These are phyloP conservation scores for Mesembryanthemum crystallinum DNA, from an alignment of 148 eudicot genomes.

Conservation along the genomic window DNA sequence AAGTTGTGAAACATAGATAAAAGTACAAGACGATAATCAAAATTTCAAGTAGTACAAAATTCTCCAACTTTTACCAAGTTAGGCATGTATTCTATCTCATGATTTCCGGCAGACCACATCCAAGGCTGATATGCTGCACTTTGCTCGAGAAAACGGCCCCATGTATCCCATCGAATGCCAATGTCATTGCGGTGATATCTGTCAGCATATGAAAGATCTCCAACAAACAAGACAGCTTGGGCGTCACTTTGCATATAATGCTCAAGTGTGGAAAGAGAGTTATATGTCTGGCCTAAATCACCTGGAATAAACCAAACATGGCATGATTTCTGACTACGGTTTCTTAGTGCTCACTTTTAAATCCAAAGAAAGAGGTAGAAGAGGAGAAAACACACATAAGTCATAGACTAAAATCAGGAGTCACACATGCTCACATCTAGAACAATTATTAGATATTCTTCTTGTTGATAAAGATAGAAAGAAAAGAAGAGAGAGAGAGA, in stretches of 20 bases:
- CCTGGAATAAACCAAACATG: conserved; percentile 42
- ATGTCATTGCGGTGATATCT: conserved; percentile 63
- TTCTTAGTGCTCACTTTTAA: conserved; percentile 5
- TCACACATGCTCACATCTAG: not conserved
- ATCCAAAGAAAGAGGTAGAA: not conserved
- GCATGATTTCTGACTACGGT: not conserved
- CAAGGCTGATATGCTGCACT: conserved; percentile 87
- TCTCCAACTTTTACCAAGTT: conserved; percentile 47
- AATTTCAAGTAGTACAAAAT: not conserved
- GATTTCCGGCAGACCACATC: conserved; percentile 96
- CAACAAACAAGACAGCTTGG: conserved; percentile 71
- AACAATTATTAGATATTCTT: not conserved
- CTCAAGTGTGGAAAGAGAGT: conserved; percentile 77
- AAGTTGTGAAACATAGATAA: not conserved
- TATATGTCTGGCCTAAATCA: conserved; percentile 90
- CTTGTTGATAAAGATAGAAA: not conserved
- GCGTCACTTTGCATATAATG: conserved; percentile 75
- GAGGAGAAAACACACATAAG: not conserved
- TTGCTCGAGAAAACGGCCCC: conserved; percentile 79
- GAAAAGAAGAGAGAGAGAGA: too few species aligned
- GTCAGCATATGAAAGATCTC: conserved; percentile 96
- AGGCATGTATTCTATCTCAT: conserved; percentile 91
- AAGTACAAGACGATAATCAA: not conserved
- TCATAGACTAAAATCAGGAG: not conserved
- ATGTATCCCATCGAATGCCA: conserved; percentile 90